Conservation (phyloP, 2,329 filamentous ascomycete species). For the Colletotrichum sp. region DNA sequence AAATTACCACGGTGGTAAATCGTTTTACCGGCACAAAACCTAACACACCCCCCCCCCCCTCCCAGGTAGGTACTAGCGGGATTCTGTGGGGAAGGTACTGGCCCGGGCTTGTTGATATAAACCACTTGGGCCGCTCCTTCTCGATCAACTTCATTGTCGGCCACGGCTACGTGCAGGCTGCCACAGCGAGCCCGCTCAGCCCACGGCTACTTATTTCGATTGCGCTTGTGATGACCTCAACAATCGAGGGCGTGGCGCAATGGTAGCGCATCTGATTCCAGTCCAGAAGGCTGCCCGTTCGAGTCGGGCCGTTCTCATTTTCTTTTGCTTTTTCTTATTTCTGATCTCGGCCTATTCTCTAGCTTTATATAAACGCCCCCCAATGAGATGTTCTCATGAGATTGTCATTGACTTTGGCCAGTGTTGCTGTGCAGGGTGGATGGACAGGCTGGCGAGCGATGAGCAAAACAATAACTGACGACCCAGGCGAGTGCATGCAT, state of each 20-base stretch:
- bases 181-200: not conserved
- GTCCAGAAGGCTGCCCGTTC: conserved; percentile 20
- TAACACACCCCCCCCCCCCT: no score
- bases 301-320: conserved; percentile 14
- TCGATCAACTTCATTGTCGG: not conserved
- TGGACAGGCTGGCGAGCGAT: no score
- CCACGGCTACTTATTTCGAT: not conserved
- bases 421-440: no score
- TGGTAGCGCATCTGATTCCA: conserved; percentile 21
- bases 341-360: no score
- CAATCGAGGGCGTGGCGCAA: conserved; percentile 14
- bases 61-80: no score
- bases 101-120: not conserved
- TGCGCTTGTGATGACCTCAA: not conserved
- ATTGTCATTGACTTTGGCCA: no score
- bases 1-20: no score
- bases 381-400: no score
- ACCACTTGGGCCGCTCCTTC: not conserved
- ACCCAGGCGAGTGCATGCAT: no score
- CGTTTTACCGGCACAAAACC: no score
- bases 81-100: not conserved
- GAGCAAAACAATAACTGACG: no score
- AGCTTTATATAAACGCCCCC: no score
- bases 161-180: not conserved
- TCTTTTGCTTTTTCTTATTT: not conserved